Evolutionary conservation across 2,329 filamentous ascomycete genomes (phyloP).

Genomic region (Fusarium globosum): DNA sequence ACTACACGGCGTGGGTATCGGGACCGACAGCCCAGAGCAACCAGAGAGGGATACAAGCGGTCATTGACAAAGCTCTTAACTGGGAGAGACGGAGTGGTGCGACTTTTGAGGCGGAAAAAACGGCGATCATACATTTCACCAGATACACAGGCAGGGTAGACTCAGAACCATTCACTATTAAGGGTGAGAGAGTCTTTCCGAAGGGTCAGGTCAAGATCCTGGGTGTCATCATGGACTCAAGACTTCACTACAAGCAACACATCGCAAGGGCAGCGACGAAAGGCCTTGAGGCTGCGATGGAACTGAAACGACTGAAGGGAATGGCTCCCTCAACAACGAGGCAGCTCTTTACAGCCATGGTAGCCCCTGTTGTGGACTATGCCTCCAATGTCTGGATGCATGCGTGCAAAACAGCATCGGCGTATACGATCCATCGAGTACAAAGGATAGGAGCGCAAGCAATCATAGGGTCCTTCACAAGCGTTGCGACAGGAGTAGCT

Average conservation of each 20-base stretch:
- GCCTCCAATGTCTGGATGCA: conserved; percentile 9
- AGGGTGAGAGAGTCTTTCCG: not conserved
- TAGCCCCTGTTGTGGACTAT: conserved; percentile 10
- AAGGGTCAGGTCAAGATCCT: not conserved
- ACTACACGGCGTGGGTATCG: not conserved
- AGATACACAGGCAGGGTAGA: not conserved
- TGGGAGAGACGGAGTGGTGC: not conserved
- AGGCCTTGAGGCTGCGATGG: too few relatives aligned
- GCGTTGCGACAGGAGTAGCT: not conserved
- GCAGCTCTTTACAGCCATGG: not conserved
- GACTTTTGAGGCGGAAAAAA: not conserved
- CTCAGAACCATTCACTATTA: not conserved
- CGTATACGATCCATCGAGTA: not conserved
- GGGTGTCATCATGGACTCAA: not conserved
- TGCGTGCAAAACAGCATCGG: not conserved
- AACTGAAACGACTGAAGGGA: not conserved
- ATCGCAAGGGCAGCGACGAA: not conserved
- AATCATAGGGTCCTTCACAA: too few relatives aligned
- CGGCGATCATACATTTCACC: not conserved
- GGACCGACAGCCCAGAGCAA: not conserved
- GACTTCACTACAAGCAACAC: not conserved
- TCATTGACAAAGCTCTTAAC: not conserved
- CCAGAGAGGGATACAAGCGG: not conserved
- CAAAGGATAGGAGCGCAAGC: too few relatives aligned
- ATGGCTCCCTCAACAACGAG: not conserved